Conservation (phyloP, 2,329 filamentous ascomycete genomes). For the Sphaerostilbella broomeana region DNA sequence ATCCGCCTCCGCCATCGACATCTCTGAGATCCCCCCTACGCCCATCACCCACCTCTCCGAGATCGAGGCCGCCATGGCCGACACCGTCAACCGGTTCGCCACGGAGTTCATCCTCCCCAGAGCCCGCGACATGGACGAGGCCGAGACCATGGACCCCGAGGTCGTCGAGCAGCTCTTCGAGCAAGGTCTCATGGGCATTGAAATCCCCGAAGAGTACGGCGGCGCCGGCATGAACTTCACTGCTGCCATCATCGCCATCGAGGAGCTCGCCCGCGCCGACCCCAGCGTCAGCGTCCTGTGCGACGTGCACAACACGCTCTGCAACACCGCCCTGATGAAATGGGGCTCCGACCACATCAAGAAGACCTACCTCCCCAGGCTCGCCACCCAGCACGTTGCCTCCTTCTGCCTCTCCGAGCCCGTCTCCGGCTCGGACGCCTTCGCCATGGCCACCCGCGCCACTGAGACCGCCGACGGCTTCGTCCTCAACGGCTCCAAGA, state of each 20-base stretch:
- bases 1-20: conserved; percentile 43
- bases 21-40: conserved; percentile 75
- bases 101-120: conserved; percentile 82
- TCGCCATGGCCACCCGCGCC: conserved; percentile 88
- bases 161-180: conserved; percentile 93
- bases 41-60: conserved; percentile 92
- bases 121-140: conserved; percentile 95
- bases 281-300: conserved; percentile 92
- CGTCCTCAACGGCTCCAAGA: conserved; percentile 85
- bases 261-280: conserved; percentile 90
- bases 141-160: conserved; percentile 81
- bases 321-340: conserved; percentile 87
- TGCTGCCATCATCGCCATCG: conserved; percentile 88
- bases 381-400: conserved; percentile 84
- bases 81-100: conserved; percentile 86
- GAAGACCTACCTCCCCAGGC: conserved; percentile 80
- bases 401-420: conserved; percentile 93
- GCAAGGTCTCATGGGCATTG: conserved; percentile 93
- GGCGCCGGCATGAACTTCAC: conserved; percentile 99
- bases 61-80: conserved; percentile 80
- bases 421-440: conserved; percentile 88
- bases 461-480: conserved; percentile 77
- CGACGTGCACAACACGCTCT: conserved; percentile 96
- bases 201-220: conserved; percentile 95
- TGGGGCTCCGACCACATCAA: conserved; percentile 71